A percentile compares a stretch with the other conserved stretches of the same genome.
These are phyloP conservation scores for Vigna trinervia DNA, from an alignment of 306 rosid genomes.

Conservation along the genomic window DNA sequence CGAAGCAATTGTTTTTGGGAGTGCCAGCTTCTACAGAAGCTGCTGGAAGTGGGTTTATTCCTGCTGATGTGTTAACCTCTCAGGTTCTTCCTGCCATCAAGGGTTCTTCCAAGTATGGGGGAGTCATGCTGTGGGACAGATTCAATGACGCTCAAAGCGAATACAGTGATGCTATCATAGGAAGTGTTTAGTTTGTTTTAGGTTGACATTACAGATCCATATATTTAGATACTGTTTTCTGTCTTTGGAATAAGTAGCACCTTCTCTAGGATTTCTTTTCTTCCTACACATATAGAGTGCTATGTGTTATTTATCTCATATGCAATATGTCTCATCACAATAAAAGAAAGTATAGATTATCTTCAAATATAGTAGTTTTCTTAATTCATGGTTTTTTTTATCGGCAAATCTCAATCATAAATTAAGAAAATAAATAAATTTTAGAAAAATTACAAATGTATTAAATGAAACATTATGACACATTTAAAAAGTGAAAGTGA, in stretches of 20 bases:
- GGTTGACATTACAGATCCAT: neutral
- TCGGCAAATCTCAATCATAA: too few species aligned
- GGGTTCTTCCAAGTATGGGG: slow-evolving; percentile 57
- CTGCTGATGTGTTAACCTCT: slow-evolving; percentile 50
- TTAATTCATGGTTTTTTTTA: too few species aligned
- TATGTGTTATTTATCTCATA: neutral
- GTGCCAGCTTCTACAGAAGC: neutral
- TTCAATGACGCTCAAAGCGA: neutral
- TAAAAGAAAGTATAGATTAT: neutral
- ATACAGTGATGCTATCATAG: slow-evolving; percentile 33
- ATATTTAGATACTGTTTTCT: neutral
- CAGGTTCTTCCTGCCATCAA: slow-evolving; percentile 62
- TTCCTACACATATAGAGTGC: neutral
- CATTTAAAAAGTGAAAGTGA: too few species aligned
- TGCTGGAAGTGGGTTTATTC: slow-evolving; percentile 51
- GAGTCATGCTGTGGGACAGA: slow-evolving; percentile 66
- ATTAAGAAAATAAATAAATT: too few species aligned
- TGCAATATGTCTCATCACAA: neutral
- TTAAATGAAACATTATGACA: too few species aligned
- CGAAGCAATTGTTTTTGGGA: neutral
- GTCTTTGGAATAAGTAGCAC: slow-evolving; percentile 35
- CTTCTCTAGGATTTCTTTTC: slow-evolving; percentile 1
- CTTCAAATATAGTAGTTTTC: neutral
- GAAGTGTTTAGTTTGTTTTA: slow-evolving; percentile 15
- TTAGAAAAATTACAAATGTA: too few species aligned